Evolutionary conservation across 805 yeast species (phyloP), one percentile per base, ranked within the genome.

Genomic region (Henningerozyma blattae): DNA sequence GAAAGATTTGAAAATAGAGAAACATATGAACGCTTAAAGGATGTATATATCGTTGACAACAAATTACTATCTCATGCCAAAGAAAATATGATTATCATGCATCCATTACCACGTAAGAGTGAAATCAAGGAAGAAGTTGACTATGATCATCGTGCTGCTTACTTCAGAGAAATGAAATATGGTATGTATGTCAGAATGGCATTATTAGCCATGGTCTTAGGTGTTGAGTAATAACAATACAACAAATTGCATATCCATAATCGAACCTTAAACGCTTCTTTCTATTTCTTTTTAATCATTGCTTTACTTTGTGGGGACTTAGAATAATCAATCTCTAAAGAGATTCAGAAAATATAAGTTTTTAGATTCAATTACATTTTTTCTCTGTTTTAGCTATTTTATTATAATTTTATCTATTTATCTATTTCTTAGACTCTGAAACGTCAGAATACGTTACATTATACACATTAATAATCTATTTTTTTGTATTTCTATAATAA

Each of bases 181-280:
- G 99, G 99, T 41, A 70, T 91, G 59, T 91, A 79, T 56, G 95
- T 93, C 31, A 86, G 99, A 72, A 91, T 91, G 99, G 98, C 99
- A 9, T 68, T 91, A 49, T 72, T 91, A 56, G 95, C 97, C 36
- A 81, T 91, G 94, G 98, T 93, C 43, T 77, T 91, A 62, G 97
- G 97, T 54, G 86, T 84, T 51, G 95, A 85, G 57, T 75, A 79
- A 44, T 82, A 44, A 48, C 22, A 15, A 25, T n/a, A 10, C 13
- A 4, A 12, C 14, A 19, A 19, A 17, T 17, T 18, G 14, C 7
- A 29, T 14, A 9, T 17, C 24, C 13, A 17, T 29, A n/a, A 4
- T 5, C 28, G n/a, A n/a, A n/a, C n/a, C n/a, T n/a, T n/a, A n/a
- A n/a, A n/a, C n/a, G n/a, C n/a, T n/a, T n/a, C n/a, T n/a, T n/a